A percentile compares a stretch with the other conserved stretches of the same genome.
phyloP scores from a whole-genome alignment of 208 protist genomes.

The Lotmaria passim region DNA sequence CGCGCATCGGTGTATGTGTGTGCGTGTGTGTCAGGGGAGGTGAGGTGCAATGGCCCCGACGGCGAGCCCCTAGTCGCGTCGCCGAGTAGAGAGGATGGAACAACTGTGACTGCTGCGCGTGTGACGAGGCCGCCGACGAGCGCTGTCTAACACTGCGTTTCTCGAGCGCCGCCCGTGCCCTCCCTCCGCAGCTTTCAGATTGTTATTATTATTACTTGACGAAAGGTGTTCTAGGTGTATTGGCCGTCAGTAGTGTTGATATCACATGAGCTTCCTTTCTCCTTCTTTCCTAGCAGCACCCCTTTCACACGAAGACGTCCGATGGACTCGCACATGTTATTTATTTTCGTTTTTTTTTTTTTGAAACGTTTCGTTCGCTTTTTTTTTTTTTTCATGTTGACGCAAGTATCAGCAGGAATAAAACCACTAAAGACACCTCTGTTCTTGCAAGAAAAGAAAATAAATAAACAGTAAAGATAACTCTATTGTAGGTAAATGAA shows the following conservation, averaged over 20 bases:
- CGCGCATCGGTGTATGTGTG: slow-evolving; percentile 3
- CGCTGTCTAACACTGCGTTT: background rate
- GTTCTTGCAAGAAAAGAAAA: background rate
- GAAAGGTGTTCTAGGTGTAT: too few relatives aligned
- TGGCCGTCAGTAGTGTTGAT: too few relatives aligned
- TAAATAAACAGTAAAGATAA: background rate
- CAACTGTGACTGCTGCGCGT: background rate
- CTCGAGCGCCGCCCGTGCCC: background rate
- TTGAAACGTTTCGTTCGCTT: too few relatives aligned
- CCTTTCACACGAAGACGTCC: background rate
- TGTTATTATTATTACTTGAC: slow-evolving; percentile 11
- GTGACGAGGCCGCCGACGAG: background rate
- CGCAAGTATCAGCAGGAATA: slow-evolving; percentile 1
- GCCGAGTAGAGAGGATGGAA: background rate
- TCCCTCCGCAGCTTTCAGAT: slow-evolving; percentile 21
- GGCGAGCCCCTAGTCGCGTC: background rate
- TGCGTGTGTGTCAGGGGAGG: background rate
- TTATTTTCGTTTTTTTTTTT: too few relatives aligned
- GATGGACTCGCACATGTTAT: background rate
- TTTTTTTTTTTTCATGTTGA: background rate
- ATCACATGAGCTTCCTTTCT: too few relatives aligned
- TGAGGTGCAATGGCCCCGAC: background rate
- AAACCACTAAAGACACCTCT: background rate
- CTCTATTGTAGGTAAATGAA: too few relatives aligned
- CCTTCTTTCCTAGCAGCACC: background rate